Percentiles rank a stretch among this genome's conserved stretches.
Evolutionary conservation across 306 rosid species (phyloP).

Genomic region (Acacia melanoxylon): DNA sequence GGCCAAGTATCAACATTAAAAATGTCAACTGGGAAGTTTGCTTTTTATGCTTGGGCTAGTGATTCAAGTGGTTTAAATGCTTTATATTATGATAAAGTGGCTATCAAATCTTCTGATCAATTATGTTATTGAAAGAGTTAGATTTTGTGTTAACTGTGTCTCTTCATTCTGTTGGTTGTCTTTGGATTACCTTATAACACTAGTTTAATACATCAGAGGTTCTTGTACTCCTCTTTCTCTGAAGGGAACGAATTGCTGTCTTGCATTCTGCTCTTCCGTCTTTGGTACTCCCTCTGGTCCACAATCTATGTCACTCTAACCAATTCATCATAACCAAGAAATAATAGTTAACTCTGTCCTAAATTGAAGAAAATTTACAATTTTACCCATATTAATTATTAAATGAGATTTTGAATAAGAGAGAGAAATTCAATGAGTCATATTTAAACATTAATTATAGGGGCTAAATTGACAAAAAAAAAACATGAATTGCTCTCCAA

Average conservation of each 20-base stretch:
- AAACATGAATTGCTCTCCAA: no score
- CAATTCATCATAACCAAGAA: no score
- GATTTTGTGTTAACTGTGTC: background rate
- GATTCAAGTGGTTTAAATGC: conserved; percentile 15
- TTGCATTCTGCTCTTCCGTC: conserved; percentile 3
- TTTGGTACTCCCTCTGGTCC: background rate
- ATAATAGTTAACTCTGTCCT: no score
- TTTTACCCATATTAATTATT: no score
- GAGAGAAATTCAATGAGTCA: no score
- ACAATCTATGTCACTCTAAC: no score
- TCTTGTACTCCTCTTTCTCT: background rate
- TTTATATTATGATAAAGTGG: background rate
- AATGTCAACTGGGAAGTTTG: background rate
- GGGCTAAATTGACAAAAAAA: no score
- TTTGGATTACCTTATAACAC: background rate
- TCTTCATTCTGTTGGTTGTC: conserved; percentile 1
- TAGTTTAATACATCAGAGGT: background rate
- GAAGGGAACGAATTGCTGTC: conserved; percentile 1
- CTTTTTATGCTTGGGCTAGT: conserved; percentile 9
- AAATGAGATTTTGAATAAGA: no score
- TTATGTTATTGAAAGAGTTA: background rate
- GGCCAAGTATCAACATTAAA: background rate
- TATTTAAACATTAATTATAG: no score
- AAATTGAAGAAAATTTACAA: no score
- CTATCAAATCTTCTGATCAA: background rate